A percentile compares a stretch with the other conserved stretches of the same genome.
Conservation (phyloP, 805 yeast genomes). For the Ogataea pini region DNA sequence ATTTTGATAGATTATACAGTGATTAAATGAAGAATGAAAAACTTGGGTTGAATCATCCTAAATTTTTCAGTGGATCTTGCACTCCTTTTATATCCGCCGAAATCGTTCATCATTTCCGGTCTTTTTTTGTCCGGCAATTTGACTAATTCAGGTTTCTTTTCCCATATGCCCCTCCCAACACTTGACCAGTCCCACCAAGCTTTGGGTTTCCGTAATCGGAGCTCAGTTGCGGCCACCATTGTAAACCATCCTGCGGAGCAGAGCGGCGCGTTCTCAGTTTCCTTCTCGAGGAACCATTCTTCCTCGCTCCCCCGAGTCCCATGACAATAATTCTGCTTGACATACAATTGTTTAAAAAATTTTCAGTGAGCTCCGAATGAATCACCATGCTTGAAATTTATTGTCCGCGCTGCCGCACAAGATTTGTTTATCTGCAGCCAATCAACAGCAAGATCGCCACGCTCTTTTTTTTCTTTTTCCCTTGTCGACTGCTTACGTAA, state of each 20-base stretch:
- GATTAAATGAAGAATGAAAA: slow-evolving; percentile 1
- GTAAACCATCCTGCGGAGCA: slow-evolving; percentile 2
- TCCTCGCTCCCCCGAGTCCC: slow-evolving; percentile 7
- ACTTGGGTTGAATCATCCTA: background rate
- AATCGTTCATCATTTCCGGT: background rate
- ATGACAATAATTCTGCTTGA: background rate
- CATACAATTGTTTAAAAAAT: background rate
- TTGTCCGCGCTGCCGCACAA: slow-evolving; percentile 1
- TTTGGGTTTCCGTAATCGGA: slow-evolving; percentile 12
- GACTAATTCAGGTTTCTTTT: background rate
- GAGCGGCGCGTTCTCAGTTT: slow-evolving; percentile 6
- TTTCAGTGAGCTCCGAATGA: background rate
- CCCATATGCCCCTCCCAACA: background rate
- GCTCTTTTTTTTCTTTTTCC: background rate
- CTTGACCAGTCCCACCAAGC: background rate
- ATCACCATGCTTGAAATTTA: background rate
- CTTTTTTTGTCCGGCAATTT: background rate
- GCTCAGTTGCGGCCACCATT: slow-evolving; percentile 1
- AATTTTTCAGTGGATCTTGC: background rate
- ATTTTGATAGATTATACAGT: slow-evolving; percentile 37
- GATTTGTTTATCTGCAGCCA: slow-evolving; percentile 20
- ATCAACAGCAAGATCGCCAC: slow-evolving; percentile 8
- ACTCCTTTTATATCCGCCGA: slow-evolving; percentile 2
- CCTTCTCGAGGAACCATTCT: background rate
- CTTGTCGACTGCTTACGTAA: slow-evolving; percentile 1